Evolutionary conservation across 2,329 filamentous ascomycete species (phyloP).

Genomic region (Bipolaris zeicola): DNA sequence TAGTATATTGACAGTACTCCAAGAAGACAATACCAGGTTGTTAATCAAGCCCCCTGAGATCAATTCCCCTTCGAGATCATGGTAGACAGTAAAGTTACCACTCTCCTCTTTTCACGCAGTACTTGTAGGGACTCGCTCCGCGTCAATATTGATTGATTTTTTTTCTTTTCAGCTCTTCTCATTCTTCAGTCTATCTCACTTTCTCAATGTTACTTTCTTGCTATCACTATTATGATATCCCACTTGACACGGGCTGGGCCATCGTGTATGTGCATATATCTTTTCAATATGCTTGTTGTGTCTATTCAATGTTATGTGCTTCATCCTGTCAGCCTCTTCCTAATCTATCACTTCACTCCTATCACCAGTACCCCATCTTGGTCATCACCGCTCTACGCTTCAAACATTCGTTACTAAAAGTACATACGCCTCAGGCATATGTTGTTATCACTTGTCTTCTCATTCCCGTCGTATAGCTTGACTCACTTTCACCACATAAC

Average conservation of each 20-base stretch:
- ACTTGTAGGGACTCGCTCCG: background rate
- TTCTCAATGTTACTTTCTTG: background rate
- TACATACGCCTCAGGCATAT: background rate
- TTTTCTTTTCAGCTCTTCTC: background rate
- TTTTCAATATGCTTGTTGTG: background rate
- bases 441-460: background rate
- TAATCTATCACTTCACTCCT: background rate
- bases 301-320: background rate
- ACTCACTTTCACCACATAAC: conserved; percentile 7
- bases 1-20: background rate
- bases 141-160: background rate
- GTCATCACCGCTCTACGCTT: background rate
- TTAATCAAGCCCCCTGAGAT: background rate
- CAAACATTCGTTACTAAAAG: background rate
- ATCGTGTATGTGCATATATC: too few relatives aligned
- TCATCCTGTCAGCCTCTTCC: background rate
- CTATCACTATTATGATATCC: background rate
- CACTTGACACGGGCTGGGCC: background rate
- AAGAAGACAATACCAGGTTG: background rate
- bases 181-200: background rate
- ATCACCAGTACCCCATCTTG: background rate
- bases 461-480: background rate
- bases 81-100: background rate
- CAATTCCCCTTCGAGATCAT: background rate
- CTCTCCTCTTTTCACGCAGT: too few relatives aligned